A percentile compares a stretch with the other conserved stretches of the same genome.
Evolutionary conservation across 108 stramenopile species (phyloP).

Genomic region (Stephanodiscus triporus): DNA sequence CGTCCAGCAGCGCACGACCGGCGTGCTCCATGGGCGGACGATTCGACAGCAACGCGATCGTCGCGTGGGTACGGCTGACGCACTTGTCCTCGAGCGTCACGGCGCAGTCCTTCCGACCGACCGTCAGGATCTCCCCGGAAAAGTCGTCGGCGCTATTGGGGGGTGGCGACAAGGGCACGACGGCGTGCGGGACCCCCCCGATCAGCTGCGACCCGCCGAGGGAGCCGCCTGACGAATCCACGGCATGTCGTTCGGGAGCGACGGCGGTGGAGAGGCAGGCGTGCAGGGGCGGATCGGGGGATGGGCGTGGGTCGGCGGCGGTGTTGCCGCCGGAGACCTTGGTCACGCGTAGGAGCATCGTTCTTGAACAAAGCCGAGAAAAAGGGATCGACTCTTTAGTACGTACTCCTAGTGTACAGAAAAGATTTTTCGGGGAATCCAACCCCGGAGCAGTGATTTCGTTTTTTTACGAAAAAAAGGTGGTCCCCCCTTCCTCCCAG

Average conservation of each 20-base stretch:
- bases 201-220: slow-evolving; percentile 7
- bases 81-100: slow-evolving; percentile 48
- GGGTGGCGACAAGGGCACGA: neutral
- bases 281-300: slow-evolving; percentile 32
- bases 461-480: too few species aligned
- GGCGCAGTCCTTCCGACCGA: slow-evolving; percentile 39
- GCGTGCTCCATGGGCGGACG: too few species aligned
- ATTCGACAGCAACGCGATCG: slow-evolving; percentile 36
- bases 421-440: too few species aligned
- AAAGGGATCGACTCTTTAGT: too few species aligned
- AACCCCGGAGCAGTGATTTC: too few species aligned
- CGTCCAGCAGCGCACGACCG: too few species aligned
- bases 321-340: slow-evolving; percentile 31
- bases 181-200: neutral
- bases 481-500: too few species aligned
- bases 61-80: slow-evolving; percentile 46
- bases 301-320: slow-evolving; percentile 18
- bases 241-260: too few species aligned
- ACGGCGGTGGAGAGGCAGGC: slow-evolving; percentile 52
- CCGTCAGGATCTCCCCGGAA: slow-evolving; percentile 40
- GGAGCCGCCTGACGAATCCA: neutral
- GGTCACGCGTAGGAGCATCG: slow-evolving; percentile 49
- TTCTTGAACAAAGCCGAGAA: too few species aligned
- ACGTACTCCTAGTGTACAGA: too few species aligned
- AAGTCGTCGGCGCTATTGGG: neutral